Base-by-base conservation (phyloP, 2,329 filamentous ascomycete genomes). In the Xylaria arbuscula region DNA sequence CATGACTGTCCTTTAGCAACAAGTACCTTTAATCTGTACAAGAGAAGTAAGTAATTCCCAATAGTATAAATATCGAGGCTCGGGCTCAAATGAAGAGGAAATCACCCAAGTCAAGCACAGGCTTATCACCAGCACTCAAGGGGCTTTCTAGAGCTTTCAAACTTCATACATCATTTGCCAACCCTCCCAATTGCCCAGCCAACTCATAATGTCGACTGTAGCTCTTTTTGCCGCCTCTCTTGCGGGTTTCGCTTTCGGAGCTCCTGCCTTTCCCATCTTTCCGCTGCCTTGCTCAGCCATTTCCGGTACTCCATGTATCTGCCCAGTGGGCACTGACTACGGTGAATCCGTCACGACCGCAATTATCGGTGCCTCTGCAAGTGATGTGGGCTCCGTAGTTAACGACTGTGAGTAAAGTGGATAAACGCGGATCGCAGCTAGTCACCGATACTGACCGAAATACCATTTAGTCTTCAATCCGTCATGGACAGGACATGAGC, bases 301-400 rank as follows among this genome's bases (percentile, higher is more conserved):
- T 19, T 72, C 70, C 3, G 67, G 64, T 9, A 66, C 67, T 5
- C 64, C 70, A 10, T 72, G 70, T 42, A 55, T 4, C 13, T 72
- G 70, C 15, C 70, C 70, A 8, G 0, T 19, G 2, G 65, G 62
- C 5, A 70, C 70, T 2, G 32, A 63, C 15, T 70, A 68, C 47
- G n/a, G 51, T 11, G 70, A 72, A 38, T 68, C 70, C 15, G 42
- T 57, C 22, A 70, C 67, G 3, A 34, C 10, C 2, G 58, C 53
- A 0, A 5, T 64, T 11, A 64, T 72, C 7, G 70, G 70, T 17
- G 70, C 70, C 19, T 15, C 58, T 0, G 67, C 67, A 38, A 32
- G n/a, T 13, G 56, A 68, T 22, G 67, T 68, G 13, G 70, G 48
- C 19, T 3, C 0, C 0, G 10, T 72, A 10, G 51, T 36, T 1